Evolutionary conservation across 257 asterid genomes (phyloP).

Genomic region (Solanum verrucosum): DNA sequence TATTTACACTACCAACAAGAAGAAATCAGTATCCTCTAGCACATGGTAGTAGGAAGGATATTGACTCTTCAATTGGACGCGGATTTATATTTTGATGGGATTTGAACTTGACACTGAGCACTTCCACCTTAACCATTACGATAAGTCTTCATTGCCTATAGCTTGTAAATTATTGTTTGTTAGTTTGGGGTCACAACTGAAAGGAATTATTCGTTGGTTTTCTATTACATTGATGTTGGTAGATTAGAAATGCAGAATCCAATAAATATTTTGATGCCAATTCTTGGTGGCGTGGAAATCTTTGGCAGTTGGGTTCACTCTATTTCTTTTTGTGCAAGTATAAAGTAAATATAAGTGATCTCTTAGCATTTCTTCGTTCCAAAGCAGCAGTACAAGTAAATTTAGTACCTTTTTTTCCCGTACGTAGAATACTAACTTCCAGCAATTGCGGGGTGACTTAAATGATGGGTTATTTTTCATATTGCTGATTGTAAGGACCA

Average conservation of each 20-base stretch:
- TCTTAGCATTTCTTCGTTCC: not conserved
- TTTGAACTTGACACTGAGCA: not conserved
- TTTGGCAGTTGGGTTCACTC: not conserved
- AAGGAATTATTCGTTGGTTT: not conserved
- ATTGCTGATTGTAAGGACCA: not conserved
- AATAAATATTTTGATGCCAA: not conserved
- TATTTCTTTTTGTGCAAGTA: not conserved
- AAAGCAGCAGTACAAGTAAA: not conserved
- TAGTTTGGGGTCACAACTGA: not conserved
- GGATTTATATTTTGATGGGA: not conserved
- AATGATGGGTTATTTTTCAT: not conserved
- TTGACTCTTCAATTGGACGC: not conserved
- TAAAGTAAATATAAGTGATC: not conserved
- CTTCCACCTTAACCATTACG: not conserved
- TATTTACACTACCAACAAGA: not conserved
- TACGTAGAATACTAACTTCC: not conserved
- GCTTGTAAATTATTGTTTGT: not conserved
- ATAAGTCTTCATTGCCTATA: not conserved
- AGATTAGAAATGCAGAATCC: not conserved
- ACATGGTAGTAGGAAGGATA: not conserved
- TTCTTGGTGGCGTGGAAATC: not conserved
- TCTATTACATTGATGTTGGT: not conserved
- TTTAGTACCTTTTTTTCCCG: not conserved
- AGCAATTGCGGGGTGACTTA: not conserved
- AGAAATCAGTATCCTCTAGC: not conserved